Percentiles rank a stretch among this genome's conserved stretches.
These are phyloP conservation scores for Hondaea fermentalgiana DNA, from an alignment of 108 stramenopile genomes.

Conservation along the genomic window DNA sequence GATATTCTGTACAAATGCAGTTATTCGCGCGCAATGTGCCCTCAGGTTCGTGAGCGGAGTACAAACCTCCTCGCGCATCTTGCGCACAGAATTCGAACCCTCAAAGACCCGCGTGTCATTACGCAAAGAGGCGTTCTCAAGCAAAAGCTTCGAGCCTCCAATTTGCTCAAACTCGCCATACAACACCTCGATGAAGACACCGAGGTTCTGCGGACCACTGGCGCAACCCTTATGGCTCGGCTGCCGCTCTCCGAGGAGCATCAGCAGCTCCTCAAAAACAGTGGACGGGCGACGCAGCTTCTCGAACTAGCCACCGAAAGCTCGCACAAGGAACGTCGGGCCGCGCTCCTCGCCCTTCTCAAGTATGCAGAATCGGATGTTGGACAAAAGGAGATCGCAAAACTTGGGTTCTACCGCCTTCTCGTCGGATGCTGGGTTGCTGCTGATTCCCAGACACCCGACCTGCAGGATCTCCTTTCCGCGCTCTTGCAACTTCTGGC, in stretches of 20 bases:
- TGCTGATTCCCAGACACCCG: background rate
- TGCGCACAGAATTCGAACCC: background rate
- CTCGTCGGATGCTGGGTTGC: background rate
- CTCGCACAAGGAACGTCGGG: background rate
- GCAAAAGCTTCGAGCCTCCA: background rate
- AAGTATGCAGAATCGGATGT: background rate
- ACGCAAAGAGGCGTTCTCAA: background rate
- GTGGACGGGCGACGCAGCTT: background rate
- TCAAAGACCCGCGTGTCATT: background rate
- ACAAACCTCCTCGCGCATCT: background rate
- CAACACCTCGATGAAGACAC: background rate
- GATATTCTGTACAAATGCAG: background rate
- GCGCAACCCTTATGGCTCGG: background rate
- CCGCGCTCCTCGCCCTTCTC: background rate
- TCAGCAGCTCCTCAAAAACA: background rate
- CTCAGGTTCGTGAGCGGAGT: background rate
- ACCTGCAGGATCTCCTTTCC: background rate
- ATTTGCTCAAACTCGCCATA: background rate
- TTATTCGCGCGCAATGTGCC: background rate
- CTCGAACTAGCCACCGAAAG: background rate
- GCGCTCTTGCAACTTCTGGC: background rate
- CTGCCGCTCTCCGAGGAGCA: background rate
- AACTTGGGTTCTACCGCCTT: background rate
- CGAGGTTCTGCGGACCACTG: background rate
- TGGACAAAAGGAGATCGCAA: background rate